Evolutionary conservation across 305 asterid species (phyloP).

Genomic region (Fraxinus sp.): DNA sequence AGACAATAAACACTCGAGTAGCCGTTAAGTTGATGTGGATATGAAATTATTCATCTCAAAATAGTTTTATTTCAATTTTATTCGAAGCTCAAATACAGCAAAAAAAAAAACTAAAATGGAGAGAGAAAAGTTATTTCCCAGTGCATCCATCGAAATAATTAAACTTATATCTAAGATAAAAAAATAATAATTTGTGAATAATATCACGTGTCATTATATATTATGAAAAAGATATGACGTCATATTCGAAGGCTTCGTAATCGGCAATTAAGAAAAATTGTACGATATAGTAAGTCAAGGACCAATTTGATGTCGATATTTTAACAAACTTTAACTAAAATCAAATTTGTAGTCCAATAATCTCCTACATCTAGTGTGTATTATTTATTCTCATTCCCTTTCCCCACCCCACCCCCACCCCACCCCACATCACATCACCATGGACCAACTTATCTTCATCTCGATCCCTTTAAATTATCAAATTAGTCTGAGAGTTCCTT

Average conservation of each 20-base stretch:
- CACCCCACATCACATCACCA: no score
- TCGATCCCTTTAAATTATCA: neutral
- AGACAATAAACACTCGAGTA: neutral
- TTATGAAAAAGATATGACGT: neutral
- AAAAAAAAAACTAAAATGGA: neutral
- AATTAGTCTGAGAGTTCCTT: neutral
- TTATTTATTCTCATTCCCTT: neutral
- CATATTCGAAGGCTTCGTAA: neutral
- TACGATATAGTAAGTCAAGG: neutral
- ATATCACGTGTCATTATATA: neutral
- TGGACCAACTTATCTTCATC: neutral
- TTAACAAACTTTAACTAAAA: neutral
- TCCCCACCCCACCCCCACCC: neutral
- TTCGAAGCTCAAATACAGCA: neutral
- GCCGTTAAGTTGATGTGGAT: neutral
- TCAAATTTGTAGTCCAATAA: neutral
- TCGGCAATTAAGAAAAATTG: neutral
- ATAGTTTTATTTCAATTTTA: neutral
- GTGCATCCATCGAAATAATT: neutral
- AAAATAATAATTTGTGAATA: neutral
- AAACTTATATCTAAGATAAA: neutral
- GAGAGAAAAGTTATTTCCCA: neutral
- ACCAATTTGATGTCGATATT: neutral
- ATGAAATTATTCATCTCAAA: neutral
- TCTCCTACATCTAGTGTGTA: neutral